These are phyloP conservation scores for Incumbomyces lentus DNA, from an alignment of 2,329 filamentous ascomycete genomes.

Conservation along the genomic window DNA sequence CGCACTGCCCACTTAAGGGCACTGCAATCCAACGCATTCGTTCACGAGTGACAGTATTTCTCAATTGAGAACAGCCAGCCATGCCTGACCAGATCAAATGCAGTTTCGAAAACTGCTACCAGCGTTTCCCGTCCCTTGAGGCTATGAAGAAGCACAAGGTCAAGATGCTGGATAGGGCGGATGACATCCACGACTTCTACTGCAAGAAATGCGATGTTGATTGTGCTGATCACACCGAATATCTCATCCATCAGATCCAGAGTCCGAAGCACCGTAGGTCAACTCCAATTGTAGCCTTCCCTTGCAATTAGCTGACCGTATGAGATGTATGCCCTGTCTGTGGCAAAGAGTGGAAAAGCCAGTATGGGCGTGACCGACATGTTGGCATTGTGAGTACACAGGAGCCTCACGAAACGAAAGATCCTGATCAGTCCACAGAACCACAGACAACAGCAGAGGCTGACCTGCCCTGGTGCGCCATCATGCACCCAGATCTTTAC, in stretches of 20 bases:
- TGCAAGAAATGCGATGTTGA: constrained; percentile 35
- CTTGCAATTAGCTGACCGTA: background rate
- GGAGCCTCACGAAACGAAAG: too few relatives aligned
- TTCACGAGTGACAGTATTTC: too few relatives aligned
- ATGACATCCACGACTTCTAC: constrained; percentile 33
- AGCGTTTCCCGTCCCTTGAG: constrained; percentile 34
- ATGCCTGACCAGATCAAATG: constrained; percentile 25
- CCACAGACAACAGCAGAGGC: constrained; percentile 40
- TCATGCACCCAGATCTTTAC: constrained; percentile 38
- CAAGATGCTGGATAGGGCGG: constrained; percentile 19
- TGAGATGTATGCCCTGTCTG: constrained; percentile 45
- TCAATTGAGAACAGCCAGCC: background rate
- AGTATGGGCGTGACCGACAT: constrained; percentile 42
- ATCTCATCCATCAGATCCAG: constrained; percentile 40
- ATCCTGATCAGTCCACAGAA: constrained; percentile 24
- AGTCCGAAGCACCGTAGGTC: constrained; percentile 33
- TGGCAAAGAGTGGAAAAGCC: constrained; percentile 45
- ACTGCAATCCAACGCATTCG: too few relatives aligned
- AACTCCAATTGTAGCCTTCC: background rate
- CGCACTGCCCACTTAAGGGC: too few relatives aligned
- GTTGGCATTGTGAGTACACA: constrained; percentile 36
- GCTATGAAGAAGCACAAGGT: constrained; percentile 45
- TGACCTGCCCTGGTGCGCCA: constrained; percentile 33
- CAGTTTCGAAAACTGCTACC: constrained; percentile 36
- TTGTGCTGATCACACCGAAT: constrained; percentile 34